Base-by-base conservation (phyloP, 139 green algal genomes). In the Coccomyxa sp. region DNA sequence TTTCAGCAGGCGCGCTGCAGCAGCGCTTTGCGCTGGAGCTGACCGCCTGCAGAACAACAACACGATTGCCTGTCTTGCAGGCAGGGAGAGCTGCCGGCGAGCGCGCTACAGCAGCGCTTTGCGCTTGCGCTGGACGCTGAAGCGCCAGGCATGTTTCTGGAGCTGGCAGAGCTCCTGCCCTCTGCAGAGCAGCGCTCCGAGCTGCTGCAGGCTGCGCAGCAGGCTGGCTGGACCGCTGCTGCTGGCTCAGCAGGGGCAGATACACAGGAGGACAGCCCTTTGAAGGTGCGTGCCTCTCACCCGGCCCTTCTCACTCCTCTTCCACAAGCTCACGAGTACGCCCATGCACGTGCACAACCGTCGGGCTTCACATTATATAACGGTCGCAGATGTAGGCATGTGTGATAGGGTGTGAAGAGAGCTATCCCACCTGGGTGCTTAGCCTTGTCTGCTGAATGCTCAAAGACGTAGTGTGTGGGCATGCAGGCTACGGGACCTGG, bases 101-200 rank as follows among this genome's bases (percentile, higher is more conserved):
- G 68, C 39, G 38, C 44, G 27, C 33, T 77, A 10, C 73, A 68
- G 39, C 7, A 68, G 39, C 27, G 18, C 2, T 77, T 68, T 39
- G 38, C 38, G 39, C 22, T 38, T 29, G 38, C 44, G 34, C 38
- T 39, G 22, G 39, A 12, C 12, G 37, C n/a, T 6, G 55, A 58
- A n/a, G 75, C 70, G n/a, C 77, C 85, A 35, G 71, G 50, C 33
- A 38, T 88, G 69, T 85, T 82, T 72, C 44, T 83, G 37, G 80
- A 90, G 55, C 75, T 88, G 81, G 79, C 79, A 4, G 54, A 83
- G 82, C 74, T 90, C 33, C 29, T 90, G 74, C 83, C 83, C 0
- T 37, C 31, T 0, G 10, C 50, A 1, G 39, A 39, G 6, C 77
- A 74, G 70, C 50, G 79, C 18, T n/a, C 75, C n/a, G 41, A 68